A percentile compares a stretch with the other conserved stretches of the same genome.
These are phyloP conservation scores for Gnaphalium uliginosum DNA, from an alignment of 129 eudicot genomes.

Conservation along the genomic window DNA sequence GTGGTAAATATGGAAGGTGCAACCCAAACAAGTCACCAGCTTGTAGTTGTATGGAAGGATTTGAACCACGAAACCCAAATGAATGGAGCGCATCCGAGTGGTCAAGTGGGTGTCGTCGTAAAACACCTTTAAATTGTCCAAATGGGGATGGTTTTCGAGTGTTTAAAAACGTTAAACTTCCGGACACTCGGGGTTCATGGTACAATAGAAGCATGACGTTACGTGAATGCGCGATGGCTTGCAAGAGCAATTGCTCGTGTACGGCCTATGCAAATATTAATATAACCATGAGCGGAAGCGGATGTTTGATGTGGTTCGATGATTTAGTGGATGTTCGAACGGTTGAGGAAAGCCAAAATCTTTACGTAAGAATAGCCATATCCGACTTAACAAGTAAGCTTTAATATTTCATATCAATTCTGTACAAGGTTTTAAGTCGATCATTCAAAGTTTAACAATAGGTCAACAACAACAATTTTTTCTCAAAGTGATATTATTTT, in stretches of 20 bases:
- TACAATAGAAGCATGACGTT: slow-evolving; percentile 28
- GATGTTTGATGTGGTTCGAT: slow-evolving; percentile 43
- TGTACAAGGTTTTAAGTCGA: too few species aligned
- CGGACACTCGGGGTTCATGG: slow-evolving; percentile 28
- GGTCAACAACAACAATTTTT: too few species aligned
- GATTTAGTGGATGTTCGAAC: slow-evolving; percentile 25
- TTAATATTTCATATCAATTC: not conserved
- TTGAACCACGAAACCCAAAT: slow-evolving; percentile 4
- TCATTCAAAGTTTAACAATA: too few species aligned
- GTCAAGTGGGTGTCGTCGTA: slow-evolving; percentile 8
- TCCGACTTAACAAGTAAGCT: slow-evolving; percentile 30
- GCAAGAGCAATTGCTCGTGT: slow-evolving; percentile 35
- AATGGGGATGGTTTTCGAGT: slow-evolving; percentile 29
- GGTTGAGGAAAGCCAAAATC: slow-evolving; percentile 29
- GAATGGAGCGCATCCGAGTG: not conserved
- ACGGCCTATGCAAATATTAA: slow-evolving; percentile 36
- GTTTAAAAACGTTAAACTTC: slow-evolving; percentile 28
- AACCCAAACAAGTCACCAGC: not conserved
- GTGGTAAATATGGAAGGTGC: slow-evolving; percentile 9
- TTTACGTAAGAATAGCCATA: slow-evolving; percentile 27
- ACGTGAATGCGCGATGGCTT: slow-evolving; percentile 22
- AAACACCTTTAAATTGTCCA: slow-evolving; percentile 6
- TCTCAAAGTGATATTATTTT: too few species aligned
- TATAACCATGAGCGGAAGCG: slow-evolving; percentile 32
- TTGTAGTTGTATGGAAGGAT: slow-evolving; percentile 21